A percentile compares a stretch with the other conserved stretches of the same genome.
These are phyloP conservation scores for Globisporangium polare DNA, from an alignment of 352 stramenopile genomes.

Conservation along the genomic window DNA sequence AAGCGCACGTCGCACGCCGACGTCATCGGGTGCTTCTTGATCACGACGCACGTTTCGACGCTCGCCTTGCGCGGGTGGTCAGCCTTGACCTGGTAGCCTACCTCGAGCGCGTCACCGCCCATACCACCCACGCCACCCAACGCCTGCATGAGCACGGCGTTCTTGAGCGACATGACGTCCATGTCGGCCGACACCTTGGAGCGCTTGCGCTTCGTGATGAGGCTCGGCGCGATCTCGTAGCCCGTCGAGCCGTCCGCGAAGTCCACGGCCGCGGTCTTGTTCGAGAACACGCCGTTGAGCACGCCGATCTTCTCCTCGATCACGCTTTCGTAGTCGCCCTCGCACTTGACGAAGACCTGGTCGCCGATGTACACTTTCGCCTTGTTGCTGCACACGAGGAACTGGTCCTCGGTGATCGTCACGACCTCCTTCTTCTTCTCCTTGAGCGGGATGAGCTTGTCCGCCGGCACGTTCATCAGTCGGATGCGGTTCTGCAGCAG, in stretches of 20 bases:
- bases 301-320: constrained; percentile 64
- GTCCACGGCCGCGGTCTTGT: constrained; percentile 65
- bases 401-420: constrained; percentile 71
- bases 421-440: constrained; percentile 56
- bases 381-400: constrained; percentile 55
- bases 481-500: constrained; percentile 67
- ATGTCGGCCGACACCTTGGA: constrained; percentile 33
- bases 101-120: constrained; percentile 37
- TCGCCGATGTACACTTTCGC: constrained; percentile 74
- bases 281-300: constrained; percentile 76
- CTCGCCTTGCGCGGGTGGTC: constrained; percentile 57
- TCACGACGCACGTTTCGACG: constrained; percentile 67
- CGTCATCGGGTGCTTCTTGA: constrained; percentile 55
- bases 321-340: constrained; percentile 43
- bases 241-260: constrained; percentile 74
- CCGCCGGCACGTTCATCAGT: constrained; percentile 57
- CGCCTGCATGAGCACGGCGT: constrained; percentile 70
- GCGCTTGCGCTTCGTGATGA: constrained; percentile 60
- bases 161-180: constrained; percentile 68
- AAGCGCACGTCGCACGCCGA: constrained; percentile 69
- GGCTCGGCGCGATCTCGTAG: constrained; percentile 50
- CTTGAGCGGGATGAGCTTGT: constrained; percentile 55
- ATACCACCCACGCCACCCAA: constrained; percentile 4
- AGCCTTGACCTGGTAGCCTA: constrained; percentile 71
- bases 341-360: constrained; percentile 66